Base-by-base conservation (phyloP, 345 rosid genomes). In the Citrus glauca region DNA sequence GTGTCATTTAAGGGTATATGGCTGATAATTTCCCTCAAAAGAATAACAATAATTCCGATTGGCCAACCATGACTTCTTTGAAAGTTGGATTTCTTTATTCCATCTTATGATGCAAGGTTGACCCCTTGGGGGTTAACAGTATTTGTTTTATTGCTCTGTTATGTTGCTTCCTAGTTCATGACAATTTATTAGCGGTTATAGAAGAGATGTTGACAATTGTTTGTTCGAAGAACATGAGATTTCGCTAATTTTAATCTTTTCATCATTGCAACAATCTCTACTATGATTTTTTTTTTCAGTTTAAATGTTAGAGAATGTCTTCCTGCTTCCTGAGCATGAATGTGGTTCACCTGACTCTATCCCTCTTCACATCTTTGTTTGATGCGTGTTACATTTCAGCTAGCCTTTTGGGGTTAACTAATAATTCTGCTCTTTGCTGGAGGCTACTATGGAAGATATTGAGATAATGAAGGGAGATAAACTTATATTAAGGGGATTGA, bases 401-500 rank as follows among this genome's bases (percentile, higher is more conserved):
- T 6, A 45, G 50, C 42, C 42, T 40, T 28, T n/a, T 63, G 14
- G 22, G 59, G 2, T 17, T 1, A n/a, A 13, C 68, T 79, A 59
- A 33, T 56, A 53, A 48, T 45, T 48, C 22, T 45, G 55, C 27
- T 40, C 24, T 70, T 48, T 42, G 42, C 22, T 73, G 69, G 84
- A 69, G 38, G 28, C 66, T 25, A 9, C 6, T 45, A 74, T 28
- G 71, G 81, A 70, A 50, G 81, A 66, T 20, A 30, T 16, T 55
- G 83, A 77, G 76, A 53, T 67, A 22, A 63, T 80, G 80, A 85
- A 75, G 33, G 97, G 94, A 42, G 99, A 95, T 87, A 92, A 86
- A 82, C 90, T 95, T 32, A 74, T 88, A 73, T 74, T 95, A 16
- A 89, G 91, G 83, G 99, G 97, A 4, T 78, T 95, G 84, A 90